phyloP scores from a whole-genome alignment of 208 protist species.

The Borovskyia barvae region DNA sequence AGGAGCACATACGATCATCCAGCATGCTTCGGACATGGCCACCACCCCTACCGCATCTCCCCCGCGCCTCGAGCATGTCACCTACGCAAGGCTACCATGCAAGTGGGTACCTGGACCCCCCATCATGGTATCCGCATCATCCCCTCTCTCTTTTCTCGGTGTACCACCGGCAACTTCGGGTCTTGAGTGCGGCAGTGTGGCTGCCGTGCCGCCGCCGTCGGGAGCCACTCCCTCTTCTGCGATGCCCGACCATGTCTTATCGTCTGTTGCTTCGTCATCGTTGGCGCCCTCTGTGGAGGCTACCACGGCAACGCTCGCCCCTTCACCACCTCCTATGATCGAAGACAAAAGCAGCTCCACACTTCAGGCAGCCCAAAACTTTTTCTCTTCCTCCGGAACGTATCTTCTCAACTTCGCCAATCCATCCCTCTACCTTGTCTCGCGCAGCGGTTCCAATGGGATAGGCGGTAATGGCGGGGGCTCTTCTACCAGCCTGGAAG shows the following conservation, averaged over 20 bases:
- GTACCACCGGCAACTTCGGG: not conserved
- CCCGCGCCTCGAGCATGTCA: constrained; percentile 1
- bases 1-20: no score
- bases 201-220: no score
- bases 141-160: not conserved
- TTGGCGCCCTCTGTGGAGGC: not conserved
- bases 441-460: constrained; percentile 5
- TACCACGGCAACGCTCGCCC: not conserved
- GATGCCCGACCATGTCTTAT: no score
- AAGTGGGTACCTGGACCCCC: constrained; percentile 16
- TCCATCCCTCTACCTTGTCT: constrained; percentile 8
- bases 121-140: not conserved
- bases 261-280: not conserved
- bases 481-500: not conserved
- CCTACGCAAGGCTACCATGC: constrained; percentile 12
- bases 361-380: constrained; percentile 17
- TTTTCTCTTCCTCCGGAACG: constrained; percentile 19
- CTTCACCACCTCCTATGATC: not conserved
- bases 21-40: no score
- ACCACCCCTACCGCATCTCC: not conserved
- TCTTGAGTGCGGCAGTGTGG: no score
- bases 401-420: constrained; percentile 16
- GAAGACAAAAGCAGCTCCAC: constrained; percentile 1
- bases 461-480: not conserved
- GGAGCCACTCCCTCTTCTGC: no score